These are phyloP conservation scores for Salix koriyanagi DNA, from an alignment of 345 rosid species.

Conservation along the genomic window DNA sequence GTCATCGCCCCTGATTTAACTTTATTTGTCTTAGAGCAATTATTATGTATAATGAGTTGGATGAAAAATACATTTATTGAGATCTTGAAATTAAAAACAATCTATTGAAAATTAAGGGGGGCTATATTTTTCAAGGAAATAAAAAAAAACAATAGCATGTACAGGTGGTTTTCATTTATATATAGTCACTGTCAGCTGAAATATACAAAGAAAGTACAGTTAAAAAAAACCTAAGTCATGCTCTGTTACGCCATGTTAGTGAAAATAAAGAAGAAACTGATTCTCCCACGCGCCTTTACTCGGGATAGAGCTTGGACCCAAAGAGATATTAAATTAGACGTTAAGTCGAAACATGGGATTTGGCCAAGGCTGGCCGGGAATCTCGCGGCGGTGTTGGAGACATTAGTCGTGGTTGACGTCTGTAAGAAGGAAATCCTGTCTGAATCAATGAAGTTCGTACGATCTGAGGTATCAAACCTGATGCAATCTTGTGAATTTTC, in stretches of 20 bases:
- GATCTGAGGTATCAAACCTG: neutral
- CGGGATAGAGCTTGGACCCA: conserved; percentile 1
- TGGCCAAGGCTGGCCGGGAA: conserved; percentile 28
- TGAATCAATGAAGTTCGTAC: neutral
- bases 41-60: neutral
- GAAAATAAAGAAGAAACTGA: neutral
- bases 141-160: no score
- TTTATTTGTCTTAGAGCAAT: neutral
- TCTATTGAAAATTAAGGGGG: no score
- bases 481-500: conserved; percentile 4
- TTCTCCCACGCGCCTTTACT: conserved; percentile 25
- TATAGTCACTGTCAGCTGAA: neutral
- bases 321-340: neutral
- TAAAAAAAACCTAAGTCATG: neutral
- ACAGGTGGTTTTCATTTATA: neutral
- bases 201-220: neutral
- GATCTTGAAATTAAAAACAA: no score
- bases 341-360: neutral
- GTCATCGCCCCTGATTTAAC: neutral
- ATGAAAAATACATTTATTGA: neutral
- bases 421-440: conserved; percentile 11
- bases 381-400: conserved; percentile 36
- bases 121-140: no score
- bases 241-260: neutral
- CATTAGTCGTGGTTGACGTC: conserved; percentile 15